Conservation (phyloP, 257 asterid genomes). For the Mentha longifolia region DNA sequence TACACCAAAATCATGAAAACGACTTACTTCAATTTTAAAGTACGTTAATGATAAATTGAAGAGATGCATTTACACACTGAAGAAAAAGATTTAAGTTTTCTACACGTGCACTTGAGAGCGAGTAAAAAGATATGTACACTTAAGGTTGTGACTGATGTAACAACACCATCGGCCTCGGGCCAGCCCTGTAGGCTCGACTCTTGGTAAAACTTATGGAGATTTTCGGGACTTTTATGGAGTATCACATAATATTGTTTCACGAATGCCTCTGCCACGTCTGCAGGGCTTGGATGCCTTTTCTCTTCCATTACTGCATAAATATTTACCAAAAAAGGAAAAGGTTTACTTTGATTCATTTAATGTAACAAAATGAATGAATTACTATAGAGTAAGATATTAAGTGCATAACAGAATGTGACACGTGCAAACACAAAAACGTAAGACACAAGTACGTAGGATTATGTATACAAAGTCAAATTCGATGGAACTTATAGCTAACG, state of each 20-base stretch:
- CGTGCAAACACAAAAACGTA: not conserved
- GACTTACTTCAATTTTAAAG: not conserved
- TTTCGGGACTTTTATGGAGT: conserved; percentile 42
- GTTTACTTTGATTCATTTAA: not conserved
- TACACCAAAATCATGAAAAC: conserved; percentile 30
- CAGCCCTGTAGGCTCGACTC: conserved; percentile 53
- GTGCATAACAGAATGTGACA: not conserved
- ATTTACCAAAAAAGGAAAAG: conserved; percentile 11
- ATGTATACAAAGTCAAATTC: not conserved
- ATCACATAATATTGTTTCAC: conserved; percentile 45
- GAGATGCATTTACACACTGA: not conserved
- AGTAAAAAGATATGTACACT: conserved; percentile 37
- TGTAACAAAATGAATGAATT: not conserved
- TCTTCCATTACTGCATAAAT: conserved; percentile 51
- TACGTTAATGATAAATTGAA: not conserved
- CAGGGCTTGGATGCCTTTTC: conserved; percentile 16
- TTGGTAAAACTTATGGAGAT: conserved; percentile 49
- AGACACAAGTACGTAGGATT: not conserved
- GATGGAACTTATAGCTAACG: not conserved
- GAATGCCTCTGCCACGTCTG: conserved; percentile 43
- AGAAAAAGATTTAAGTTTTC: not conserved
- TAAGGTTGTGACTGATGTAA: conserved; percentile 43
- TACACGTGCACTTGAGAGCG: not conserved
- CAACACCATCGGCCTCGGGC: conserved; percentile 43
- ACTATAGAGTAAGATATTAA: conserved; percentile 6